Conservation (phyloP, 495 filamentous ascomycete species). For the Astrothelium subdiscretum region DNA sequence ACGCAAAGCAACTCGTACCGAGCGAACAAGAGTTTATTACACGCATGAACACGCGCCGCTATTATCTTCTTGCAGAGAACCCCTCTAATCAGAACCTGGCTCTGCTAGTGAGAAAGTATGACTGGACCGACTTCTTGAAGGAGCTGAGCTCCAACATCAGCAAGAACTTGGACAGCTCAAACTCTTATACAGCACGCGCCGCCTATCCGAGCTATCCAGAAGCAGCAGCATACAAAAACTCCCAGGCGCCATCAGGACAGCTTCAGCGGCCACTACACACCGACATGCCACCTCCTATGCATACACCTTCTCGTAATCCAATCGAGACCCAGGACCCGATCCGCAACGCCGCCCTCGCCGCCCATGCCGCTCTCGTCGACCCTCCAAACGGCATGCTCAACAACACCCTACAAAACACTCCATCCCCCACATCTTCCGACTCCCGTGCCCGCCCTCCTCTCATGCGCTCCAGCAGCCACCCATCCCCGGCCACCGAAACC, state of each 20-base stretch:
- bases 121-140: conserved; percentile 68
- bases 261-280: conserved; percentile 38
- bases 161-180: conserved; percentile 58
- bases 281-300: conserved; percentile 3
- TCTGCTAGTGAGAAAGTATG: conserved; percentile 60
- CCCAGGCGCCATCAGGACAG: neutral
- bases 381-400: neutral
- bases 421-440: neutral
- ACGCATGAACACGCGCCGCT: conserved; percentile 49
- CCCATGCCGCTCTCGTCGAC: neutral
- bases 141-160: conserved; percentile 63
- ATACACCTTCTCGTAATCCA: neutral
- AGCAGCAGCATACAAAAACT: neutral
- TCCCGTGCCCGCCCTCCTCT: neutral
- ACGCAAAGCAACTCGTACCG: conserved; percentile 49
- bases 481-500: neutral
- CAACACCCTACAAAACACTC: neutral
- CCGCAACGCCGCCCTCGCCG: neutral
- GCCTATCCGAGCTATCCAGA: conserved; percentile 4
- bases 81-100: conserved; percentile 49
- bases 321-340: neutral
- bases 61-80: conserved; percentile 53
- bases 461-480: neutral
- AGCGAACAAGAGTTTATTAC: conserved; percentile 67
- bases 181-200: conserved; percentile 17